A percentile compares a stretch with the other conserved stretches of the same genome.
phyloP scores from a whole-genome alignment of 164 flowering plant genomes.

The Stephania yunnanensis region DNA sequence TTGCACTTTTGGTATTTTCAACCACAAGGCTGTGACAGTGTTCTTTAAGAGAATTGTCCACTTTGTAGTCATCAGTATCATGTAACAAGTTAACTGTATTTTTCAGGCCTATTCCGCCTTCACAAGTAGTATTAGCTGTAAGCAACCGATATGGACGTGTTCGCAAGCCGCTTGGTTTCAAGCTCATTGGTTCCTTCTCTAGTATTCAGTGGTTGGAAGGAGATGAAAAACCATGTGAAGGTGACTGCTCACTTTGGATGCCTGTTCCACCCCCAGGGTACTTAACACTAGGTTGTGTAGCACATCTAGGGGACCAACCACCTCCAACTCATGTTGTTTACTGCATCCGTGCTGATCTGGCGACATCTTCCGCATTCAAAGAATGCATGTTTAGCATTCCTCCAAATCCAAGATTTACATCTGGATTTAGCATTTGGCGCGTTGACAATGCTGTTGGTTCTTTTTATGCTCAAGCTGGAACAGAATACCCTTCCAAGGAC shows the following conservation, averaged over 20 bases:
- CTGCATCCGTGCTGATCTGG: constrained; percentile 90
- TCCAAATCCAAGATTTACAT: constrained; percentile 32
- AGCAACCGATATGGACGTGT: constrained; percentile 89
- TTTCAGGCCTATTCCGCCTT: constrained; percentile 88
- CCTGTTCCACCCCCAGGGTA: constrained; percentile 93
- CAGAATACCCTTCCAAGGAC: constrained; percentile 44
- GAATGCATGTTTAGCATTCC: constrained; percentile 58
- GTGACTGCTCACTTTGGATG: constrained; percentile 83
- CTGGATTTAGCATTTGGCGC: constrained; percentile 97
- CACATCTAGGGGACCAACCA: constrained; percentile 58
- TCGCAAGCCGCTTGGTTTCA: constrained; percentile 79
- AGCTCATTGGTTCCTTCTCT: constrained; percentile 62
- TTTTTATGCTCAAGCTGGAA: constrained; percentile 69
- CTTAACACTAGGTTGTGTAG: constrained; percentile 79
- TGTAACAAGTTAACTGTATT: not conserved
- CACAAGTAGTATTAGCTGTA: constrained; percentile 88
- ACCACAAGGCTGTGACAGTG: too few relatives aligned
- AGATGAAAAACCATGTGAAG: constrained; percentile 23
- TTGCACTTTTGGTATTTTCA: too few relatives aligned
- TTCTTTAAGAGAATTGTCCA: too few relatives aligned
- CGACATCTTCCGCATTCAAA: constrained; percentile 54
- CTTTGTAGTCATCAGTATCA: not conserved
- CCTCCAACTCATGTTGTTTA: constrained; percentile 82
- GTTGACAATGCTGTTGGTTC: constrained; percentile 77
- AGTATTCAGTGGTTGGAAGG: constrained; percentile 37